Evolutionary conservation across 768 basidiomycete genomes (phyloP), one percentile per base, ranked within the genome.

Genomic region (Termitomyces sp.): DNA sequence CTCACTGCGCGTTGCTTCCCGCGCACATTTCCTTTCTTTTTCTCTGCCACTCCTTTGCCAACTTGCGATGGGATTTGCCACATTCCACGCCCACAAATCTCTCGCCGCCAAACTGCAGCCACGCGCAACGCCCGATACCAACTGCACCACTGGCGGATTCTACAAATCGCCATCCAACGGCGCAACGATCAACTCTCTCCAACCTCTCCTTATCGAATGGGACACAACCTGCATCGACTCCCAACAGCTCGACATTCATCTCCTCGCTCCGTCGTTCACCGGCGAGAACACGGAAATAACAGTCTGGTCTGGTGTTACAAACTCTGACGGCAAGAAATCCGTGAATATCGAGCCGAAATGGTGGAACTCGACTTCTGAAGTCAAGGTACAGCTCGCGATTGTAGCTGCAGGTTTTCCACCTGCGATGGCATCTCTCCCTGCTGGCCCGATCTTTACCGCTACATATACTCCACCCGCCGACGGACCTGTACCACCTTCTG

Each of bases 381-480:
- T 80, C 40, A 67, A 69, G 2, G 81, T 92, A 17, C 87, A 91
- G 67, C 69, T 92, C 60, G 72, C 76, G 51, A 86, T 92, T 67
- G 77, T 91, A 47, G 65, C 80, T 1, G 66, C 78, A 7, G 82
- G 81, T 29, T 62, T 76, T 5, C 80, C 83, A 2, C 72, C 81
- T 4, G 87, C 86, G 77, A 69, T 83, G 31, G 75, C 79, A 54
- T 72, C 77, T 46, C 71, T 85, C 43, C 84, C 87, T 31, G 85
- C 86, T 8, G 90, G 87, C 0, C 91, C 91, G 48, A 71, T 91
- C 59, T 86, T 91, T 67, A 84, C 77, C 10, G 87, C 86, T 0
- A 88, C 85, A 1, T 88, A 86, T 71, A 71, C 77, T 4, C 63
- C 77, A 1, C 74, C 82, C 0, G 63, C 77, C 6, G 67, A 73